Conservation (phyloP, 1,284 basidiomycete species). For the Fistulinella staudtii region DNA sequence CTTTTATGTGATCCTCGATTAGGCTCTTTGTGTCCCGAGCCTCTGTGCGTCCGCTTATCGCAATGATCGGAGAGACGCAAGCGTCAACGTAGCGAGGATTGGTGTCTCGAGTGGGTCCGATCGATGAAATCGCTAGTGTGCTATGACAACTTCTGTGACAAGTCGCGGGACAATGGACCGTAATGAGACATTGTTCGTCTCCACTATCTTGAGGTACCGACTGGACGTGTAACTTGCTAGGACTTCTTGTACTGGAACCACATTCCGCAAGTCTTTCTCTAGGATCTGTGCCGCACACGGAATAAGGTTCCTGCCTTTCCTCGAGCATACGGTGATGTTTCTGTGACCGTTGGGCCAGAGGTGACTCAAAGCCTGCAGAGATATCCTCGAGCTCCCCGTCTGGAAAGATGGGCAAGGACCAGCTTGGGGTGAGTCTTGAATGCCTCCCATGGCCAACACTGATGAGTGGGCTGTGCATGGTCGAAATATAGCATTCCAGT, state of each 20-base stretch:
- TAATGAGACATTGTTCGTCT: conserved; percentile 14
- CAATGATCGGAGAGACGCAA: conserved; percentile 26
- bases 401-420: conserved; percentile 22
- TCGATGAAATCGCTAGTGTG: not conserved
- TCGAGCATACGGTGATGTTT: conserved; percentile 1
- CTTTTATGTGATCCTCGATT: conserved; percentile 1
- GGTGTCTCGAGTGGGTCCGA: not conserved
- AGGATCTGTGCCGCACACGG: not conserved
- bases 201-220: conserved; percentile 13
- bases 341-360: not conserved
- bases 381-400: conserved; percentile 1
- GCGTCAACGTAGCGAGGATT: conserved; percentile 22
- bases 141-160: conserved; percentile 21
- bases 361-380: not conserved
- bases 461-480: conserved; percentile 15
- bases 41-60: not conserved
- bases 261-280: conserved; percentile 1
- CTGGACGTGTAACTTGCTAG: conserved; percentile 25
- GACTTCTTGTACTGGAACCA: conserved; percentile 4
- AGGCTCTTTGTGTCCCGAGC: not conserved
- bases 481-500: not conserved
- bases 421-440: conserved; percentile 16
- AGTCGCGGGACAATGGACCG: conserved; percentile 20
- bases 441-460: conserved; percentile 22
- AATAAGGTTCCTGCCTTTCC: not conserved